Conservation (phyloP, 169 alveolate genomes). For the Plasmodium coatneyi region DNA sequence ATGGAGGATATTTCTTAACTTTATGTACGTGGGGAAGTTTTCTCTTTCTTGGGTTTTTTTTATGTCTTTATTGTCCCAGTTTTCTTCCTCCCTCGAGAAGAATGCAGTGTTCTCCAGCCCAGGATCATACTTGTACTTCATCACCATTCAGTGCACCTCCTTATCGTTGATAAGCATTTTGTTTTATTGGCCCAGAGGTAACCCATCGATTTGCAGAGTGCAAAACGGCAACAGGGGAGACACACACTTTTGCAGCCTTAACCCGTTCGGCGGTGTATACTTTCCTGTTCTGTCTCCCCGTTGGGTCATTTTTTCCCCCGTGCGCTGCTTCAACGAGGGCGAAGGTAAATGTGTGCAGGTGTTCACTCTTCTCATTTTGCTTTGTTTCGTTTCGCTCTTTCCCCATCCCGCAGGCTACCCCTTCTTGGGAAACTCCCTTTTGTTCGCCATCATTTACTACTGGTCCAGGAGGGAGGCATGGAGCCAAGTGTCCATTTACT, state of each 20-base stretch:
- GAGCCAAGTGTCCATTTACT: conserved; percentile 87
- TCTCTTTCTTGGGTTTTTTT: conserved; percentile 89
- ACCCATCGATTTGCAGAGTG: conserved; percentile 63
- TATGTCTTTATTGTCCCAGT: conserved; percentile 85
- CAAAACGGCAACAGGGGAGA: neutral
- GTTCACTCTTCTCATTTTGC: neutral
- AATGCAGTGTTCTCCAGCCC: conserved; percentile 82
- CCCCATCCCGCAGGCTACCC: conserved; percentile 78
- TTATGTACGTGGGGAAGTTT: conserved; percentile 90
- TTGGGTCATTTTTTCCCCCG: no score
- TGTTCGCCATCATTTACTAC: conserved; percentile 88
- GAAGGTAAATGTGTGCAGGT: neutral
- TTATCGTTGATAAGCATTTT: conserved; percentile 80
- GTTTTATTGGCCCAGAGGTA: conserved; percentile 88
- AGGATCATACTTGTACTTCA: conserved; percentile 88
- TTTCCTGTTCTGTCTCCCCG: no score
- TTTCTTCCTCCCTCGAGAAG: conserved; percentile 85
- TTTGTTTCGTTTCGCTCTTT: neutral
- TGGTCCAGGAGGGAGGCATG: conserved; percentile 91
- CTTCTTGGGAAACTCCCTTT: conserved; percentile 81
- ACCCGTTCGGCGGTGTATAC: no score
- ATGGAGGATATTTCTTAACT: conserved; percentile 88
- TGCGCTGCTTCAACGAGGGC: neutral
- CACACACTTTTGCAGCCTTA: no score
- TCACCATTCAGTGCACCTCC: conserved; percentile 81